These are phyloP conservation scores for Colletotrichum godetiae DNA, from an alignment of 2,329 filamentous ascomycete species.

Conservation along the genomic window DNA sequence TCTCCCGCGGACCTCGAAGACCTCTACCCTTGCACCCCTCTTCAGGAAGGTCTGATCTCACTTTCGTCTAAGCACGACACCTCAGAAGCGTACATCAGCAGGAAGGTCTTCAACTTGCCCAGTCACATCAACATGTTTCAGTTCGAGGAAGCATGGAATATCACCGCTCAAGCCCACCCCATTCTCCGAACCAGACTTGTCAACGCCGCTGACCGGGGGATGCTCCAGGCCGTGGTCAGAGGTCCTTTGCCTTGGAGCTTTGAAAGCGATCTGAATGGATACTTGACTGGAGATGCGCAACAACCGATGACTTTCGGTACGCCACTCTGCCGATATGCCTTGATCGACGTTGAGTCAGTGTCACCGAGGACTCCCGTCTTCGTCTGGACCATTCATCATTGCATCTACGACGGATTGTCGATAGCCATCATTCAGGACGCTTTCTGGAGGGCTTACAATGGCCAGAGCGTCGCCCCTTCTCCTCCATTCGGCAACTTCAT, in stretches of 20 bases:
- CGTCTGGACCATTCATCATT: background rate
- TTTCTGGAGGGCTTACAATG: background rate
- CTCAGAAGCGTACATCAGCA: constrained; percentile 33
- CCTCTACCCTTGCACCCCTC: constrained; percentile 20
- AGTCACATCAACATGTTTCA: background rate
- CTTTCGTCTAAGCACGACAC: background rate
- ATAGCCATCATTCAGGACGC: background rate
- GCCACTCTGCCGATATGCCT: background rate
- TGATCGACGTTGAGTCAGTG: background rate
- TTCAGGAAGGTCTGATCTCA: constrained; percentile 1
- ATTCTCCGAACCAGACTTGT: background rate
- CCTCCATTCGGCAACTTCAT: background rate
- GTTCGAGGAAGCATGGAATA: background rate
- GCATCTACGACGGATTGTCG: background rate
- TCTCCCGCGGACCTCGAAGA: constrained; percentile 10
- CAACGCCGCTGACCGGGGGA: background rate
- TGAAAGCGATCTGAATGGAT: background rate
- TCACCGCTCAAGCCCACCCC: background rate
- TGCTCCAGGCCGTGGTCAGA: background rate
- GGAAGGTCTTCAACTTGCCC: constrained; percentile 25
- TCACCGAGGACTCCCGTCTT: background rate
- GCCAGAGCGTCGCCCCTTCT: background rate
- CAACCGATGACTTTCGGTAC: background rate
- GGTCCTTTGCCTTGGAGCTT: background rate
- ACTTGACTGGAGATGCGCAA: background rate